These are phyloP conservation scores for Cenchrus fungigraminus DNA, from an alignment of 176 grass and related monocot genomes.

Conservation along the genomic window DNA sequence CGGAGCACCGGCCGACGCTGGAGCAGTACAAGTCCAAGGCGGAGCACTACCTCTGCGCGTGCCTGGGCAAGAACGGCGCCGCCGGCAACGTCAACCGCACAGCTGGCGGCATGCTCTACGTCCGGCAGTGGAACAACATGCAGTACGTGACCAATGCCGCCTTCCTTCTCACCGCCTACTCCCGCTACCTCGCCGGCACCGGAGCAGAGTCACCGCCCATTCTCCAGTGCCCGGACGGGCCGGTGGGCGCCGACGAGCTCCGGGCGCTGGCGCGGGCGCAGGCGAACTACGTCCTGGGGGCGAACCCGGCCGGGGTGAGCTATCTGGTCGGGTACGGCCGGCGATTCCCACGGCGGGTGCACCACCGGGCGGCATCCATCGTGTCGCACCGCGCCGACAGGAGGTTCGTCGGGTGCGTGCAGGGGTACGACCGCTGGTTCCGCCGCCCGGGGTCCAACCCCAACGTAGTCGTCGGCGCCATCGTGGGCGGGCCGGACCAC, in stretches of 20 bases:
- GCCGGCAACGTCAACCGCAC: conserved; percentile 50
- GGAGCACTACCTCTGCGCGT: conserved; percentile 56
- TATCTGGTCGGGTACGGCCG: conserved; percentile 43
- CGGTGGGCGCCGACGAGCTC: not conserved
- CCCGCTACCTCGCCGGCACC: conserved; percentile 31
- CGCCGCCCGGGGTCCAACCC: conserved; percentile 26
- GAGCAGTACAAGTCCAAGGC: conserved; percentile 54
- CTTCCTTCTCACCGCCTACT: conserved; percentile 51
- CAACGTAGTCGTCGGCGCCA: conserved; percentile 44
- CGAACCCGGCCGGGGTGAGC: conserved; percentile 37
- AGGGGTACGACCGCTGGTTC: conserved; percentile 59
- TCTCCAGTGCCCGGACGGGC: conserved; percentile 27
- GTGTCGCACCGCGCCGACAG: conserved; percentile 34
- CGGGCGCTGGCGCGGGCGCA: conserved; percentile 19
- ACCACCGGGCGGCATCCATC: conserved; percentile 53
- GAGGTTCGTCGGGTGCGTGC: conserved; percentile 46
- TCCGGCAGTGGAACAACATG: conserved; percentile 64
- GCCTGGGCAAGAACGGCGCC: conserved; percentile 47
- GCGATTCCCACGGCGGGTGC: conserved; percentile 48
- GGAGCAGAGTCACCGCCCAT: not conserved
- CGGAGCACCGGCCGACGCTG: conserved; percentile 35
- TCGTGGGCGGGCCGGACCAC: conserved; percentile 55
- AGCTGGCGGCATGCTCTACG: conserved; percentile 52
- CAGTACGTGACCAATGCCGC: conserved; percentile 58
- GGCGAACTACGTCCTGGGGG: conserved; percentile 43